Percentiles rank a stretch among this genome's conserved stretches.
These are phyloP conservation scores for Tylopilus sp. DNA, from an alignment of 768 basidiomycete species.

Conservation along the genomic window DNA sequence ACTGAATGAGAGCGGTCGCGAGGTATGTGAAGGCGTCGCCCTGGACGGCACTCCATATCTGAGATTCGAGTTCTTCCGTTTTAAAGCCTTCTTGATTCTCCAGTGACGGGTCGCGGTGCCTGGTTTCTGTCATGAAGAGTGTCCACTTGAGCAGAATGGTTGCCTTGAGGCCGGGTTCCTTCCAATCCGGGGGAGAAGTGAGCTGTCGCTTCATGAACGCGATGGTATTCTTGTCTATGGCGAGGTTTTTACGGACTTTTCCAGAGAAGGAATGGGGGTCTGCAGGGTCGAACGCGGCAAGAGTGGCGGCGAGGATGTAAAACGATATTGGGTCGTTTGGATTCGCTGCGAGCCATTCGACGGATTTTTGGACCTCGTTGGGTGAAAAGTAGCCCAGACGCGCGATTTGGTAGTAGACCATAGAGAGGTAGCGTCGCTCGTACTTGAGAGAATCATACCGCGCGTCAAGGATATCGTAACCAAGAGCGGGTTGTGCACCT, in stretches of 20 bases:
- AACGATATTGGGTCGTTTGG: slow-evolving; percentile 66
- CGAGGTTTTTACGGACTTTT: slow-evolving; percentile 44
- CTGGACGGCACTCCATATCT: slow-evolving; percentile 81
- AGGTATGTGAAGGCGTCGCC: slow-evolving; percentile 79
- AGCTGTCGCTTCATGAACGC: slow-evolving; percentile 60
- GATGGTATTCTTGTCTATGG: slow-evolving; percentile 45
- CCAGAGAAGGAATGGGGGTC: slow-evolving; percentile 50
- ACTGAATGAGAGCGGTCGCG: slow-evolving; percentile 51
- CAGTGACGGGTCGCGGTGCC: slow-evolving; percentile 63
- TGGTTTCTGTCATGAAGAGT: slow-evolving; percentile 72
- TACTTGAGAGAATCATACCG: slow-evolving; percentile 71
- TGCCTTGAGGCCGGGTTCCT: slow-evolving; percentile 66
- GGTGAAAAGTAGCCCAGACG: slow-evolving; percentile 59
- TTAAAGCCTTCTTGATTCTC: slow-evolving; percentile 64
- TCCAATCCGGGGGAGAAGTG: slow-evolving; percentile 55
- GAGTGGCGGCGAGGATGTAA: slow-evolving; percentile 63
- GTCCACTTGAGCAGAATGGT: slow-evolving; percentile 84
- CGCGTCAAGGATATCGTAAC: slow-evolving; percentile 62
- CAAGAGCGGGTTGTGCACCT: slow-evolving; percentile 49
- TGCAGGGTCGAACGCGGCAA: slow-evolving; percentile 64
- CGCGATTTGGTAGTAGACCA: slow-evolving; percentile 59
- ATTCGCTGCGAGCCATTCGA: slow-evolving; percentile 69
- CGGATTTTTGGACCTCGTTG: slow-evolving; percentile 55
- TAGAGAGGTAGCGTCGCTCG: slow-evolving; percentile 66
- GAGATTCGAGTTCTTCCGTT: slow-evolving; percentile 76